A percentile compares a stretch with the other conserved stretches of the same genome.
phyloP scores from a whole-genome alignment of 2,329 filamentous ascomycete genomes.

The Scedosporium aurantiacum region DNA sequence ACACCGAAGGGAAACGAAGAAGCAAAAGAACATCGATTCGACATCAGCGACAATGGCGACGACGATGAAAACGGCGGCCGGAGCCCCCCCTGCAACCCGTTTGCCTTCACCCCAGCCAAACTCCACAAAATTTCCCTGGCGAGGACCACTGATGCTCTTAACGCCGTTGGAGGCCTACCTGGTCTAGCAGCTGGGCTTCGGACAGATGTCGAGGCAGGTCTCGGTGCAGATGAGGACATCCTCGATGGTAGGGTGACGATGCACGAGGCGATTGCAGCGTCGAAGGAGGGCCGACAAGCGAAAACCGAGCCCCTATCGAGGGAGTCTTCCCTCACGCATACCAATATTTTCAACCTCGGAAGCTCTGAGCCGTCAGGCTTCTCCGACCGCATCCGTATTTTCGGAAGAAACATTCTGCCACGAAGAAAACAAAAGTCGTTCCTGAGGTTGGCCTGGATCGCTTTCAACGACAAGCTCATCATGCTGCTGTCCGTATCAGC shows the following conservation, averaged over 20 bases:
- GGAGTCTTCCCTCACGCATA: constrained; percentile 12
- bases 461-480: constrained; percentile 72
- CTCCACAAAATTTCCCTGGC: constrained; percentile 42
- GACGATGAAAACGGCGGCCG: constrained; percentile 5
- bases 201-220: constrained; percentile 33
- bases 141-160: constrained; percentile 35
- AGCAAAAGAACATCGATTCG: background rate
- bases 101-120: constrained; percentile 43
- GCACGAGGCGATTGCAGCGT: constrained; percentile 34
- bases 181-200: constrained; percentile 41
- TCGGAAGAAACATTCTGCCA: constrained; percentile 53
- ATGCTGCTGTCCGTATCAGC: constrained; percentile 62
- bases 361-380: constrained; percentile 15
- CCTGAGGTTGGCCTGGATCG: constrained; percentile 61
- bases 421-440: constrained; percentile 55
- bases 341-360: constrained; percentile 18
- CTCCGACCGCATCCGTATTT: constrained; percentile 53
- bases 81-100: constrained; percentile 25
- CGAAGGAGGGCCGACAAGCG: constrained; percentile 19
- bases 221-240: constrained; percentile 37
- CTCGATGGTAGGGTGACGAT: constrained; percentile 35
- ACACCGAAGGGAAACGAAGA: background rate
- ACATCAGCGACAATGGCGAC: background rate
- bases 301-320: constrained; percentile 8
- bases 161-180: constrained; percentile 39